Conservation (phyloP, 768 basidiomycete species). For the Sutorius australiensis region DNA sequence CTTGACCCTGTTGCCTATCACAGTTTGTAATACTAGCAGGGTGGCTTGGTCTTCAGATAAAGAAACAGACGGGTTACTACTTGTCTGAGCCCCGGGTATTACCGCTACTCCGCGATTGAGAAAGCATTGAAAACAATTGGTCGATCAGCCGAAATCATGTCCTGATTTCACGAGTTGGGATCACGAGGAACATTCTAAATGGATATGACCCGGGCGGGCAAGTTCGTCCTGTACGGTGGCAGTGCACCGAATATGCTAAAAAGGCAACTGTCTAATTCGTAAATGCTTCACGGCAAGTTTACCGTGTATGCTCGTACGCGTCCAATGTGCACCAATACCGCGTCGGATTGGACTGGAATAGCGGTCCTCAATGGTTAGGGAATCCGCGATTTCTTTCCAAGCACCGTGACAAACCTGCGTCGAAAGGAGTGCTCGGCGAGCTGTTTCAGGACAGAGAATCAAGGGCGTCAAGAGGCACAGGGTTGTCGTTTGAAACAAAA, state of each 20-base stretch:
- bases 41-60: conserved; percentile 9
- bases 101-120: conserved; percentile 9
- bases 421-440: neutral
- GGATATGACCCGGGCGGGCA: neutral
- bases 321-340: too few relatives aligned
- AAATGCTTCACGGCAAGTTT: neutral
- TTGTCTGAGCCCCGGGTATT: conserved; percentile 5
- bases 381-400: neutral
- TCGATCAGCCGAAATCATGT: conserved; percentile 9
- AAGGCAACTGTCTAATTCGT: conserved; percentile 1
- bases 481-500: conserved; percentile 3
- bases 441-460: neutral
- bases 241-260: neutral
- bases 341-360: too few relatives aligned
- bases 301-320: too few relatives aligned
- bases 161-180: conserved; percentile 7
- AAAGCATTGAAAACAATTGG: conserved; percentile 2
- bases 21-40: conserved; percentile 10
- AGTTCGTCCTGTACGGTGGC: neutral
- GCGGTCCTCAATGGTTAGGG: neutral
- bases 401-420: neutral
- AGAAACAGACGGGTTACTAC: neutral
- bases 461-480: neutral
- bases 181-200: conserved; percentile 12
- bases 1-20: conserved; percentile 31